Conservation (phyloP, 169 alveolate species). For the Perkinsus olseni region DNA sequence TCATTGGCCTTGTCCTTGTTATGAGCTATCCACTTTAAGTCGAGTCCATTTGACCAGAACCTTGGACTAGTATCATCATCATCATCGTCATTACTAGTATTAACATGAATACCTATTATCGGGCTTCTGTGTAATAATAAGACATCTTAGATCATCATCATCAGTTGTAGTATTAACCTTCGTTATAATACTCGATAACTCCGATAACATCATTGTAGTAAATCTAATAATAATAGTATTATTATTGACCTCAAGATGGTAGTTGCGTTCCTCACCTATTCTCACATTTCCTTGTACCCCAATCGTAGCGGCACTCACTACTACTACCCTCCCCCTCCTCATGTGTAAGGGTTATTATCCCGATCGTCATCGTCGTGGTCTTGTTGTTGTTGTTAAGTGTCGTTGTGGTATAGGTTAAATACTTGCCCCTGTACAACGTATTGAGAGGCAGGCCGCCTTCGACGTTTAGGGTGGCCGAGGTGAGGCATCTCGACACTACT, state of each 20-base stretch:
- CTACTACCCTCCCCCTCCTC: neutral
- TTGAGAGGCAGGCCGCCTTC: too few species aligned
- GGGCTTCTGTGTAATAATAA: neutral
- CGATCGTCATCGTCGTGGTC: too few species aligned
- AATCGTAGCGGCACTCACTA: too few species aligned
- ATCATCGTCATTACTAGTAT: too few species aligned
- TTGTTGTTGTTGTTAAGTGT: too few species aligned
- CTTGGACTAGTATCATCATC: too few species aligned
- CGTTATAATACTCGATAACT: neutral
- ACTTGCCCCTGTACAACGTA: too few species aligned
- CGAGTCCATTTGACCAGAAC: neutral
- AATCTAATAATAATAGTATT: neutral
- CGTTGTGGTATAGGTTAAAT: too few species aligned
- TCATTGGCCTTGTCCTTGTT: neutral
- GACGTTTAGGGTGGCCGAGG: too few species aligned
- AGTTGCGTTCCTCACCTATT: too few species aligned
- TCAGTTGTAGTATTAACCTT: too few species aligned
- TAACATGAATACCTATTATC: neutral
- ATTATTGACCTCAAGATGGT: neutral
- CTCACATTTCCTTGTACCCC: neutral
- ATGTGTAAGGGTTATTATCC: neutral
- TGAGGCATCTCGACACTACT: too few species aligned
- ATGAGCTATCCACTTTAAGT: neutral
- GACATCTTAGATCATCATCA: neutral
- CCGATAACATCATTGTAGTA: neutral